Conservation (phyloP, 768 basidiomycete species). For the Kwoniella sp. region DNA sequence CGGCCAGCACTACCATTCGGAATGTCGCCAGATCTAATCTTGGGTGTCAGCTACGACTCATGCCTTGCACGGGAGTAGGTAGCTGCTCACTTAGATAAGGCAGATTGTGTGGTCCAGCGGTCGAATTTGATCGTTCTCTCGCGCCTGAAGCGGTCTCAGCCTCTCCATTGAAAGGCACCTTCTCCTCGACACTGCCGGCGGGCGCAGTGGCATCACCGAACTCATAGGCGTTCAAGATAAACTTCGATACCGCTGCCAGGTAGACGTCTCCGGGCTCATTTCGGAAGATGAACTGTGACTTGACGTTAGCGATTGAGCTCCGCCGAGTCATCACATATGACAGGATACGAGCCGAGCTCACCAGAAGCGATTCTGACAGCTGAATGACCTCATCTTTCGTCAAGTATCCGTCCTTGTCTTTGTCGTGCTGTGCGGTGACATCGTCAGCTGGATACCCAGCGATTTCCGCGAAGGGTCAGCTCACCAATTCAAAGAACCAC, state of each 20-base stretch:
- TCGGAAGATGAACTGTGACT: slow-evolving; percentile 95
- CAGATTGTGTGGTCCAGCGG: slow-evolving; percentile 65
- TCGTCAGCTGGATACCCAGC: not conserved
- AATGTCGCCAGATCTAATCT: slow-evolving; percentile 65
- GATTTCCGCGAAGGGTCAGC: slow-evolving; percentile 3
- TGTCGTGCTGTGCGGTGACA: slow-evolving; percentile 56
- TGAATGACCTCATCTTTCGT: slow-evolving; percentile 97
- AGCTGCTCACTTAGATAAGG: slow-evolving; percentile 81
- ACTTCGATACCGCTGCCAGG: slow-evolving; percentile 90
- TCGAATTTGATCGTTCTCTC: slow-evolving; percentile 59
- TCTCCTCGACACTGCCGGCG: slow-evolving; percentile 36
- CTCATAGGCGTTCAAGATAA: slow-evolving; percentile 98
- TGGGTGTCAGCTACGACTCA: slow-evolving; percentile 7
- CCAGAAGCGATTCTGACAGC: slow-evolving; percentile 88
- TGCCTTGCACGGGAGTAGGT: not conserved
- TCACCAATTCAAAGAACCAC: slow-evolving; percentile 87
- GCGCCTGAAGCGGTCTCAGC: slow-evolving; percentile 51
- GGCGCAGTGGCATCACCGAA: slow-evolving; percentile 76
- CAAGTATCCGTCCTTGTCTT: slow-evolving; percentile 91
- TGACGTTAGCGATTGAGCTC: too few species aligned
- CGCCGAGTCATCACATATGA: too few species aligned
- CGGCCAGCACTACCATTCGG: slow-evolving; percentile 97
- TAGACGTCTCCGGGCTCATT: slow-evolving; percentile 96
- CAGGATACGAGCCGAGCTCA: slow-evolving; percentile 57
- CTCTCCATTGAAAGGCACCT: slow-evolving; percentile 45